These are phyloP conservation scores for Raddia distichophylla DNA, from an alignment of 176 grass and related monocot species.

Conservation along the genomic window DNA sequence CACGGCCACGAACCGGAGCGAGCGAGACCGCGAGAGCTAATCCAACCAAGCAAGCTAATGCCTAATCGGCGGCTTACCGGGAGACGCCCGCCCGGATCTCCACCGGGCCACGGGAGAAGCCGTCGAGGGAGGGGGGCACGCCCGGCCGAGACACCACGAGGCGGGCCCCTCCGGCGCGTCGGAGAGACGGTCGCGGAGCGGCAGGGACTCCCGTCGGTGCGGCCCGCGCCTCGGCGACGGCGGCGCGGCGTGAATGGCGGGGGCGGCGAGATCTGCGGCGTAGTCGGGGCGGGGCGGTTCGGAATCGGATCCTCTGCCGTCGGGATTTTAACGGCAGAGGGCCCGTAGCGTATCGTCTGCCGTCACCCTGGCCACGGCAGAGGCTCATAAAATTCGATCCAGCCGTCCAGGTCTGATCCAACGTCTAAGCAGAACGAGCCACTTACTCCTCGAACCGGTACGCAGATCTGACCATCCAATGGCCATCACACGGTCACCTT, in stretches of 20 bases:
- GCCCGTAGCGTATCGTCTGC: too few relatives aligned
- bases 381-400: too few relatives aligned
- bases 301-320: too few relatives aligned
- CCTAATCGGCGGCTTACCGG: conserved; percentile 2
- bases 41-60: neutral
- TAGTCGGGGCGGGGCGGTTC: neutral
- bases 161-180: neutral
- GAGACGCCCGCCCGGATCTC: conserved; percentile 1
- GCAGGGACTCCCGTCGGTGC: neutral
- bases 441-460: too few relatives aligned
- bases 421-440: too few relatives aligned
- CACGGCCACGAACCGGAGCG: neutral
- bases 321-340: too few relatives aligned
- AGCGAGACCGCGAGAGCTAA: neutral
- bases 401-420: too few relatives aligned
- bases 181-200: neutral
- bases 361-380: too few relatives aligned
- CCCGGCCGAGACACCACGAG: neutral
- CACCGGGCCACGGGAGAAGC: neutral
- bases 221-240: neutral
- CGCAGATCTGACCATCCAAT: too few relatives aligned
- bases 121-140: neutral
- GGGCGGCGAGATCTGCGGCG: conserved; percentile 40
- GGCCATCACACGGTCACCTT: too few relatives aligned
- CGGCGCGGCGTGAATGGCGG: neutral